A percentile compares a stretch with the other conserved stretches of the same genome.
Evolutionary conservation across 2,329 filamentous ascomycete species (phyloP).

Genomic region (Pseudogymnoascus sp.): DNA sequence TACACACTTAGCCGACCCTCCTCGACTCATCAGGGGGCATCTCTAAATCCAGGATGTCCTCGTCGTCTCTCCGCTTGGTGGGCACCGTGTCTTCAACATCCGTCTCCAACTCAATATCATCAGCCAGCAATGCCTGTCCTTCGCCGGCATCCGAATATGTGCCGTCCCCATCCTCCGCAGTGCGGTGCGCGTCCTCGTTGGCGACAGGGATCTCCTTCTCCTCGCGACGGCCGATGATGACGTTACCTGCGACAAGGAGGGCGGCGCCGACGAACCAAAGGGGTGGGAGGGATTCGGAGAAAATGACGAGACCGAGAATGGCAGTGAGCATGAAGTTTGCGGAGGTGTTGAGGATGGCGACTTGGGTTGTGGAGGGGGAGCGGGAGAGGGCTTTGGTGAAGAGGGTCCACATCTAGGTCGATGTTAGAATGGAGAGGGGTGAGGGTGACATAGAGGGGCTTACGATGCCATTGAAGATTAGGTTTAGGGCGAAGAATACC

Average conservation of each 20-base stretch:
- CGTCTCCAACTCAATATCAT: conserved; percentile 11
- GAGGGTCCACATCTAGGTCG: conserved; percentile 64
- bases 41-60: conserved; percentile 11
- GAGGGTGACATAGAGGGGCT: conserved; percentile 24
- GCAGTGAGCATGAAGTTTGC: conserved; percentile 76
- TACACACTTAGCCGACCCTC: neutral
- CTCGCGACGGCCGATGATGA: conserved; percentile 67
- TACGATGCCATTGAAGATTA: conserved; percentile 65
- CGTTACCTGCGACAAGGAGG: conserved; percentile 66
- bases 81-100: neutral
- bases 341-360: conserved; percentile 75
- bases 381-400: conserved; percentile 72
- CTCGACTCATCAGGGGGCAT: neutral
- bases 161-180: neutral
- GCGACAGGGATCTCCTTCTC: conserved; percentile 33
- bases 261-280: conserved; percentile 71
- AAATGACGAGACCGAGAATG: conserved; percentile 60
- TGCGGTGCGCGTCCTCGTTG: neutral
- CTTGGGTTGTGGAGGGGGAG: conserved; percentile 68
- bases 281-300: conserved; percentile 61
- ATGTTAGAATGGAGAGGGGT: neutral
- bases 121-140: conserved; percentile 5
- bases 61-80: conserved; percentile 3
- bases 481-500: conserved; percentile 66
- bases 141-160: conserved; percentile 6